Conservation (phyloP, 208 protist genomes). For the Herpetomonas samuelpessoai region DNA sequence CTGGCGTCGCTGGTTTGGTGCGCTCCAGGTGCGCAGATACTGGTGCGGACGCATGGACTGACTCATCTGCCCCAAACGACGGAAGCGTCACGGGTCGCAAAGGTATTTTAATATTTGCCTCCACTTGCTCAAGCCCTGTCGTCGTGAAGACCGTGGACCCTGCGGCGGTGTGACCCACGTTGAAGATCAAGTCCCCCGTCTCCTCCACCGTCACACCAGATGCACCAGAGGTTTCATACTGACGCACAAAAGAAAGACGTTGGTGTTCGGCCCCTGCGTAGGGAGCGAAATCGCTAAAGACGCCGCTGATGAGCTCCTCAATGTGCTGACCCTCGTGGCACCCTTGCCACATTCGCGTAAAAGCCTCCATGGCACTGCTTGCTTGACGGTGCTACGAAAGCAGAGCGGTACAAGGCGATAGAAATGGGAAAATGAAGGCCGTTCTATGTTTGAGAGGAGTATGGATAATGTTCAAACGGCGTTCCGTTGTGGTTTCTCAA, state of each 20-base stretch:
- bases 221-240: slow-evolving; percentile 19
- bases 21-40: no score
- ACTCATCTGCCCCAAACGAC: background rate
- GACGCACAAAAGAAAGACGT: slow-evolving; percentile 45
- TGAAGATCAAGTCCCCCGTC: slow-evolving; percentile 36
- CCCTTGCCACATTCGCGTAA: slow-evolving; percentile 32
- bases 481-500: no score
- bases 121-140: slow-evolving; percentile 27
- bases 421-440: no score
- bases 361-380: background rate
- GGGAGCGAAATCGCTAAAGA: slow-evolving; percentile 74
- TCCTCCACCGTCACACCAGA: slow-evolving; percentile 46
- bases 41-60: background rate
- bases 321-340: slow-evolving; percentile 53
- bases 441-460: no score
- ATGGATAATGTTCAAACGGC: no score
- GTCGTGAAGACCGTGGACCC: slow-evolving; percentile 52
- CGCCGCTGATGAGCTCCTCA: slow-evolving; percentile 65
- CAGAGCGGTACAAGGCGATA: no score
- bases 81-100: slow-evolving; percentile 15
- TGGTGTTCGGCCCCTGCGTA: slow-evolving; percentile 79
- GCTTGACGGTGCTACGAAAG: no score
- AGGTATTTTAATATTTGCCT: slow-evolving; percentile 35
- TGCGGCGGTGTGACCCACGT: slow-evolving; percentile 18
- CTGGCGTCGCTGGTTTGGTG: no score